Evolutionary conservation across 78 protist genomes (phyloP).

Genomic region (Dictyostelium capitatum): DNA sequence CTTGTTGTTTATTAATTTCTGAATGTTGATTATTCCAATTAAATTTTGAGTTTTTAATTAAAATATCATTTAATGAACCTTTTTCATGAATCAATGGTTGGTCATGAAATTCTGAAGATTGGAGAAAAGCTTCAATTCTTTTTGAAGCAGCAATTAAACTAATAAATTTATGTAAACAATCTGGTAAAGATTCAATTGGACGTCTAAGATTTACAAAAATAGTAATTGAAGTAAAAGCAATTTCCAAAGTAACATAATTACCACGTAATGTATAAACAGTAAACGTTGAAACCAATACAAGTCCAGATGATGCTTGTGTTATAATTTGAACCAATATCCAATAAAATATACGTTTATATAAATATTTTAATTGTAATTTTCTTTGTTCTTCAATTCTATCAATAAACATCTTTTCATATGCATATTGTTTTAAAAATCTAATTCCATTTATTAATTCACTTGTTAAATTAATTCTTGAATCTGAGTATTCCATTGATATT

Average conservation of each 20-base stretch:
- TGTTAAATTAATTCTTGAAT: slow-evolving; percentile 16
- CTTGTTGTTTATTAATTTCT: neutral
- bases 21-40: slow-evolving; percentile 6
- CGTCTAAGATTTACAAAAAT: slow-evolving; percentile 51
- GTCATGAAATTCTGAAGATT: slow-evolving; percentile 21
- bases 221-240: slow-evolving; percentile 39
- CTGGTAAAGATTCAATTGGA: slow-evolving; percentile 50
- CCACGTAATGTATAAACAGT: neutral
- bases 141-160: neutral
- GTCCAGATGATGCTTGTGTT: slow-evolving; percentile 21
- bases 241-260: slow-evolving; percentile 11
- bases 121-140: slow-evolving; percentile 30
- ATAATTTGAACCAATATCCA: slow-evolving; percentile 11
- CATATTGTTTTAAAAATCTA: slow-evolving; percentile 54
- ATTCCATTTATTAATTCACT: slow-evolving; percentile 46
- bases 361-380: neutral
- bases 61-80: neutral
- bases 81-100: neutral
- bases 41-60: slow-evolving; percentile 29
- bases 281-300: slow-evolving; percentile 54
- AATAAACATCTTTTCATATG: slow-evolving; percentile 49
- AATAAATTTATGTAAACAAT: neutral
- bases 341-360: neutral
- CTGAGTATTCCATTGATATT: neutral
- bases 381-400: slow-evolving; percentile 18